Conservation (phyloP, 2,329 filamentous ascomycete genomes). For the Pseudogymnoascus sp. region DNA sequence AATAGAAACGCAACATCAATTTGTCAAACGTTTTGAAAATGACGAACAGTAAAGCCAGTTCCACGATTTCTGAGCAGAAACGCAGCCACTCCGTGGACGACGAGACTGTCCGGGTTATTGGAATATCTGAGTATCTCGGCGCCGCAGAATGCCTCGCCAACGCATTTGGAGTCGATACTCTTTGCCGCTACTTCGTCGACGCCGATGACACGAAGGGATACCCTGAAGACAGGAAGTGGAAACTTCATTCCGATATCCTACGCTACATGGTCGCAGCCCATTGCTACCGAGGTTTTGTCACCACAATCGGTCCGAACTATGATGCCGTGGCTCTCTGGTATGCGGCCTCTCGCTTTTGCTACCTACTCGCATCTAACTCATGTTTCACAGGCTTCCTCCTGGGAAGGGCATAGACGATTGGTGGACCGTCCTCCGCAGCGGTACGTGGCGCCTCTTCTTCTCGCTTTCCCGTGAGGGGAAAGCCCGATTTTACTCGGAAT, state of each 20-base stretch:
- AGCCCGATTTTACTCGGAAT: slow-evolving; percentile 68
- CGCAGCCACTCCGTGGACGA: slow-evolving; percentile 24
- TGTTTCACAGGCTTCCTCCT: slow-evolving; percentile 59
- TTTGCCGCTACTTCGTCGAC: slow-evolving; percentile 68
- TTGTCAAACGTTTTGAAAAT: slow-evolving; percentile 3
- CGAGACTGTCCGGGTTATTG: slow-evolving; percentile 50
- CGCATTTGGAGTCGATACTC: slow-evolving; percentile 68
- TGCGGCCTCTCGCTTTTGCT: slow-evolving; percentile 23
- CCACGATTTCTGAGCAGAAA: slow-evolving; percentile 26
- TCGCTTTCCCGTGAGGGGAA: slow-evolving; percentile 66
- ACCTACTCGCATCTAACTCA: not conserved
- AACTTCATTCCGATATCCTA: slow-evolving; percentile 69
- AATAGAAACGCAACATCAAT: slow-evolving; percentile 33
- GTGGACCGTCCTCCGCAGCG: slow-evolving; percentile 64
- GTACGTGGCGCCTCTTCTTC: slow-evolving; percentile 71
- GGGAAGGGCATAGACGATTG: slow-evolving; percentile 66
- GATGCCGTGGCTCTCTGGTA: slow-evolving; percentile 76
- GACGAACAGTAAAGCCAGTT: slow-evolving; percentile 7
- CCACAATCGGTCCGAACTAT: slow-evolving; percentile 67
- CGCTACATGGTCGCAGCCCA: slow-evolving; percentile 72
- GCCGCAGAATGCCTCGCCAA: slow-evolving; percentile 67
- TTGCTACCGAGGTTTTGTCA: slow-evolving; percentile 65
- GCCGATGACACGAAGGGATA: slow-evolving; percentile 58
- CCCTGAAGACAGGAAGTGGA: slow-evolving; percentile 63
- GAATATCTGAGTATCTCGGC: slow-evolving; percentile 60